A percentile compares a stretch with the other conserved stretches of the same genome.
phyloP scores from a whole-genome alignment of 345 rosid genomes.

The Boechera divaricarpa region DNA sequence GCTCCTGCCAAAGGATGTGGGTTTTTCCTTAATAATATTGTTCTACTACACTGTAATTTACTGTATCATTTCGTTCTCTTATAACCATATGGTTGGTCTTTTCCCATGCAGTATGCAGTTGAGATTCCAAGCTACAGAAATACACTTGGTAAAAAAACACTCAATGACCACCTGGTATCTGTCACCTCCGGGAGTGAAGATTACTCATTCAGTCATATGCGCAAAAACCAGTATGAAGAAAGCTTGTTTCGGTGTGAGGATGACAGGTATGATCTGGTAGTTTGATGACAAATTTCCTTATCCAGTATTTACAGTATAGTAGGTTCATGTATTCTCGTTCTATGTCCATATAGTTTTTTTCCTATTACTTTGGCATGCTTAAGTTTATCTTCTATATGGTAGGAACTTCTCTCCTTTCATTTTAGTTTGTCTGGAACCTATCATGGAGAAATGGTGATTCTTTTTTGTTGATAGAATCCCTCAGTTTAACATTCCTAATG shows the following conservation, averaged over 20 bases:
- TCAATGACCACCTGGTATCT: slow-evolving; percentile 95
- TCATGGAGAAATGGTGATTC: slow-evolving; percentile 13
- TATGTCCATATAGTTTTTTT: not conserved
- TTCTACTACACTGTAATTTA: slow-evolving; percentile 18
- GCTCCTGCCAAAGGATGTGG: slow-evolving; percentile 85
- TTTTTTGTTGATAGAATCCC: not conserved
- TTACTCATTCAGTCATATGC: slow-evolving; percentile 97
- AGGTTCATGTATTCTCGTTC: not conserved
- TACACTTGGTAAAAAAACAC: slow-evolving; percentile 71
- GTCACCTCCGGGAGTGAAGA: slow-evolving; percentile 99
- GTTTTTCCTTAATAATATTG: slow-evolving; percentile 30
- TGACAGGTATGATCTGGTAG: slow-evolving; percentile 70
- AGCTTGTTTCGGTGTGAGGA: slow-evolving; percentile 97
- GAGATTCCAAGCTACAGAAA: slow-evolving; percentile 86
- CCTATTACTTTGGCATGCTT: slow-evolving; percentile 18
- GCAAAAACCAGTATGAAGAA: slow-evolving; percentile 98
- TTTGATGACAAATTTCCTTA: slow-evolving; percentile 9
- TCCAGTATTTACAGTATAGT: not conserved
- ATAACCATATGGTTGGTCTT: slow-evolving; percentile 34
- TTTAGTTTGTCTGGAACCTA: slow-evolving; percentile 20
- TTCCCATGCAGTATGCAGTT: slow-evolving; percentile 71
- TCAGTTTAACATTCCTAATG: slow-evolving; percentile 27
- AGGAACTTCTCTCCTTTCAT: slow-evolving; percentile 14
- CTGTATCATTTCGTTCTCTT: slow-evolving; percentile 12
- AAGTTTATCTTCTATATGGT: slow-evolving; percentile 14